Evolutionary conservation across 208 protist genomes (phyloP).

Genomic region (Acanthamoeba triangularis): DNA sequence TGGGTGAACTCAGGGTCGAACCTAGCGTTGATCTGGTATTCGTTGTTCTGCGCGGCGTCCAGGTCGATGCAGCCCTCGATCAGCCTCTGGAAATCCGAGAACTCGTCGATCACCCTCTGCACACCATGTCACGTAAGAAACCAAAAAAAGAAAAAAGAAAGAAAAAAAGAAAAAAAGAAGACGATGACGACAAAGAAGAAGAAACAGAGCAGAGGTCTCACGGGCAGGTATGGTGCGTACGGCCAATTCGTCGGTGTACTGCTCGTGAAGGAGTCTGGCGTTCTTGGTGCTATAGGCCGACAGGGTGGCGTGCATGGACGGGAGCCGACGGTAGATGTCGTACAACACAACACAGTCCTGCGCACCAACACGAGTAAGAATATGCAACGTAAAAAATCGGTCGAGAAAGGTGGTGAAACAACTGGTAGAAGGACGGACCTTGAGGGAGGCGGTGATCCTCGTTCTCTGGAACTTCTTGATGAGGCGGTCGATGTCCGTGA

Average conservation of each 20-base stretch:
- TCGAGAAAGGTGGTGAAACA: no score
- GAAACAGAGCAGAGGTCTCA: conserved; percentile 65
- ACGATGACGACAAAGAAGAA: no score
- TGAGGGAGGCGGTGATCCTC: conserved; percentile 54
- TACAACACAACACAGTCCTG: conserved; percentile 86
- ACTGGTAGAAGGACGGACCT: no score
- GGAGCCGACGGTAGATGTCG: conserved; percentile 73
- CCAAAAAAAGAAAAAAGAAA: not conserved
- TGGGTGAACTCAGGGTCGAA: conserved; percentile 78
- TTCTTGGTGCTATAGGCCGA: conserved; percentile 57
- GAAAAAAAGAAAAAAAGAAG: not conserved
- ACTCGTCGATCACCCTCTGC: conserved; percentile 75
- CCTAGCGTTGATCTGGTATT: conserved; percentile 84
- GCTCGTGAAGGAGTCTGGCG: conserved; percentile 47
- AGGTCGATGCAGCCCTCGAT: conserved; percentile 87
- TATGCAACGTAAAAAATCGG: conserved; percentile 27
- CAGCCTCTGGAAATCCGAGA: conserved; percentile 79
- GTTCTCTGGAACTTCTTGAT: conserved; percentile 95
- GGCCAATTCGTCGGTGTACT: conserved; percentile 45
- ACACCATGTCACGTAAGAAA: not conserved
- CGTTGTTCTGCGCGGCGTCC: conserved; percentile 82
- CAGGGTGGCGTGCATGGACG: conserved; percentile 71
- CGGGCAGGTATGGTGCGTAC: not conserved
- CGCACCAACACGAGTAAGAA: not conserved
- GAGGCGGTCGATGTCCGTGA: conserved; percentile 96